phyloP scores from a whole-genome alignment of 108 stramenopile genomes.

The Asterionellopsis glacialis region DNA sequence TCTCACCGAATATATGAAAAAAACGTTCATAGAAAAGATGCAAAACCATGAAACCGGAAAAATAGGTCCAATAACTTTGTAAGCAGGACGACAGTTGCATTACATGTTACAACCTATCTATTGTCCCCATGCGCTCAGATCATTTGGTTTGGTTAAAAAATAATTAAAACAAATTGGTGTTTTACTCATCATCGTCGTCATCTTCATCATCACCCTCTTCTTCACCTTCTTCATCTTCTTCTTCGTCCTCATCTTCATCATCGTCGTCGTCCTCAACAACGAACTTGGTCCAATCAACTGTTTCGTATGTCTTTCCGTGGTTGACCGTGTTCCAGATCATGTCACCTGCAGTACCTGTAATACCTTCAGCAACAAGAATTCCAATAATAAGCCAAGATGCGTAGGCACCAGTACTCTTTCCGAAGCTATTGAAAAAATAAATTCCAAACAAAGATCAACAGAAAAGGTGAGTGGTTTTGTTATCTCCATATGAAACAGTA shows the following conservation, averaged over 20 bases:
- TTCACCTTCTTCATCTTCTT: conserved; percentile 71
- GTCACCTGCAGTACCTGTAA: conserved; percentile 56
- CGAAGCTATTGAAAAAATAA: conserved; percentile 47
- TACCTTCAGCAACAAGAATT: conserved; percentile 67
- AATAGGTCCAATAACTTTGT: too few relatives aligned
- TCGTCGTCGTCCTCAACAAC: conserved; percentile 77
- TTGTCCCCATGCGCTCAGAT: too few relatives aligned
- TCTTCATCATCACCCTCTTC: conserved; percentile 63
- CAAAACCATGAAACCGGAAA: too few relatives aligned
- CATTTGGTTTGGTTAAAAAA: too few relatives aligned
- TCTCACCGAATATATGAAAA: too few relatives aligned
- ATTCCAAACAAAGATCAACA: neutral
- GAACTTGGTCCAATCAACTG: conserved; percentile 86
- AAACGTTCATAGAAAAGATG: too few relatives aligned
- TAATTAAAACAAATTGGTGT: neutral
- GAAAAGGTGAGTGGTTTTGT: neutral
- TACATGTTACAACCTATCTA: too few relatives aligned
- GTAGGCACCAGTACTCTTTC: conserved; percentile 75
- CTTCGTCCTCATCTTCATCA: conserved; percentile 80
- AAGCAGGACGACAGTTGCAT: too few relatives aligned
- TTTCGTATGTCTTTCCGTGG: conserved; percentile 68
- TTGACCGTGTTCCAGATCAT: conserved; percentile 70
- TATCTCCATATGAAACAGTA: too few relatives aligned
- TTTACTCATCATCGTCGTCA: conserved; percentile 12
- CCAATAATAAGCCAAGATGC: conserved; percentile 75